phyloP scores from a whole-genome alignment of 495 filamentous ascomycete species.

The Hyaloscypha bicolor region DNA sequence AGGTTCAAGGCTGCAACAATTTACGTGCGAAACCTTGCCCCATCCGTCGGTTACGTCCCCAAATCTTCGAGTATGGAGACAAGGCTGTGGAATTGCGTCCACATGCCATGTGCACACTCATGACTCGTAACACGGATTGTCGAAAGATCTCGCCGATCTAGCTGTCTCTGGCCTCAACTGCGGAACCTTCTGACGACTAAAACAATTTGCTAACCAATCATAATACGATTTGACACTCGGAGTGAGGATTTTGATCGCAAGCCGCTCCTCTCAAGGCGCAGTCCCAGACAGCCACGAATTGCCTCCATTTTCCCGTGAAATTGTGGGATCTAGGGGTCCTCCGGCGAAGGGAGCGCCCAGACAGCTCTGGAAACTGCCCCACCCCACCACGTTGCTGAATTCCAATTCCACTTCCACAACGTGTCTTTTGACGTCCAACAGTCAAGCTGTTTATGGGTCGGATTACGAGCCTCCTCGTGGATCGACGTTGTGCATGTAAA shows the following conservation, averaged over 20 bases:
- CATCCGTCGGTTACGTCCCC: no score
- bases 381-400: background rate
- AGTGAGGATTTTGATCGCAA: background rate
- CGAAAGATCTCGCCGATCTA: constrained; percentile 4
- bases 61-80: background rate
- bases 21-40: background rate
- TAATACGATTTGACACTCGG: background rate
- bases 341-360: background rate
- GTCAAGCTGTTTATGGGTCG: background rate
- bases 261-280: background rate
- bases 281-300: background rate
- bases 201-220: background rate
- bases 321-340: background rate
- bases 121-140: background rate
- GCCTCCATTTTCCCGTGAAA: background rate
- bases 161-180: background rate
- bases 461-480: background rate
- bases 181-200: constrained; percentile 2
- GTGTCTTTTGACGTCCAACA: background rate
- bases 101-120: background rate
- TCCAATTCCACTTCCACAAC: background rate
- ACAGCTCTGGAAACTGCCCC: background rate
- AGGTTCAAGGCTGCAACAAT: background rate
- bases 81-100: background rate
- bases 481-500: background rate